These are phyloP conservation scores for Laetiporus sulphureus DNA, from an alignment of 1,284 basidiomycete genomes.

Conservation along the genomic window DNA sequence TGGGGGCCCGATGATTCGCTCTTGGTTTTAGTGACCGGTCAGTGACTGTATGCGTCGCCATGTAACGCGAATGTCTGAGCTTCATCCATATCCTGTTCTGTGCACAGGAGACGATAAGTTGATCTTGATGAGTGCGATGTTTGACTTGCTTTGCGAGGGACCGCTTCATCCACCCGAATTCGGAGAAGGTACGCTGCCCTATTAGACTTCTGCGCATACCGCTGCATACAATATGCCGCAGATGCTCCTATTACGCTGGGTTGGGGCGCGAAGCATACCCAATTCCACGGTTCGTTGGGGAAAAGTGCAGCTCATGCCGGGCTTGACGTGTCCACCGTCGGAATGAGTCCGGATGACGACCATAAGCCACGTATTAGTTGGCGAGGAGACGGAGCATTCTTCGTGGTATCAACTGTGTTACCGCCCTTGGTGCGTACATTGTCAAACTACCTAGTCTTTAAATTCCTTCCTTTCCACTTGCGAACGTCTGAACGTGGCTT, in stretches of 20 bases:
- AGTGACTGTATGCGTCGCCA: constrained; percentile 35
- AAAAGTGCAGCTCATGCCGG: constrained; percentile 75
- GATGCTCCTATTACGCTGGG: constrained; percentile 92
- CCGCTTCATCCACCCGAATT: constrained; percentile 72
- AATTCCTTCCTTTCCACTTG: background rate
- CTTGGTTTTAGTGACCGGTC: constrained; percentile 74
- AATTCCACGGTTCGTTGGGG: constrained; percentile 95
- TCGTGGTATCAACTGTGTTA: constrained; percentile 75
- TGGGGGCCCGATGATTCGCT: constrained; percentile 93
- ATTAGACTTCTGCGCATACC: background rate
- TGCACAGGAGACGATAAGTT: constrained; percentile 68
- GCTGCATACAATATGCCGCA: constrained; percentile 22
- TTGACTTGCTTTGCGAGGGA: constrained; percentile 83
- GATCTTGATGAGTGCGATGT: constrained; percentile 84
- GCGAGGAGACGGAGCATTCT: constrained; percentile 90
- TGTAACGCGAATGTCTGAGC: background rate
- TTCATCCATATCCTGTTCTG: background rate
- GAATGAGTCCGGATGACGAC: constrained; percentile 70
- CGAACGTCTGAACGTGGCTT: too few relatives aligned
- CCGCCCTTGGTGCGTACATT: background rate
- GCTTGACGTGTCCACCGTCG: constrained; percentile 36
- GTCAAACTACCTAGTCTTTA: background rate
- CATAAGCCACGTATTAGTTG: constrained; percentile 74
- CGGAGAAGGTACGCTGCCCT: constrained; percentile 68
- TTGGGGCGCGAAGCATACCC: constrained; percentile 96